Evolutionary conservation across 257 asterid genomes (phyloP), one percentile per base, ranked within the genome.

Genomic region (Solanum gandarillasii): DNA sequence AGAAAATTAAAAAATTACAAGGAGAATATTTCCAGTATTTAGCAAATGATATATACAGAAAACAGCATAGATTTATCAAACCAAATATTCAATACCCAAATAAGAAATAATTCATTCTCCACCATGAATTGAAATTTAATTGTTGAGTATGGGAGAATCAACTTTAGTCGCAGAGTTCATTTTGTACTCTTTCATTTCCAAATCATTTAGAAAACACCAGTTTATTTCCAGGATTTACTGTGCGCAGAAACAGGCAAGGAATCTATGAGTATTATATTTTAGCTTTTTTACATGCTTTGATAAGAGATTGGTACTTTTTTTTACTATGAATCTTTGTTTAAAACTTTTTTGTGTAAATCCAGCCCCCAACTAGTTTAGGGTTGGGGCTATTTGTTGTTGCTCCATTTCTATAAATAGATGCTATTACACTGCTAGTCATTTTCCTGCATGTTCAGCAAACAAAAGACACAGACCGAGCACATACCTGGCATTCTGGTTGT

Each of bases 401-500:
- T 39, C 83, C 38, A 79, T 79, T 79, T 43, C 16, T 79, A 79
- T 14, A 7, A 39, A 27, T 79, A 25, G 65, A 29, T 78, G 83
- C 21, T 27, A 25, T 43, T 79, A 14, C 65, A 79, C 25, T 41
- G 38, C 27, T 79, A 79, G 32, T 14, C 38, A 79, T 79, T 79
- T 75, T 27, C 65, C 38, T 43, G 62, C n/a, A 23, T 41, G 67
- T 14, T 29, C 85, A 29, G 41, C 20, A 46, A 60, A 18, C 21
- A 48, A 86, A 86, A 52, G 70, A 75, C 62, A 78, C 27, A 41
- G 62, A n/a, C 39, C 65, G 70, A 38, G 43, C 83, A 52, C 89
- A 87, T 92, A 94, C 99, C 99, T 93, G 96, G 87, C 98, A 97
- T 90, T 97, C 99, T 72, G 96, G 95, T 88, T 95, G 98, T 87